Conservation (phyloP, 495 filamentous ascomycete genomes). For the Bathelium albidoporum region DNA sequence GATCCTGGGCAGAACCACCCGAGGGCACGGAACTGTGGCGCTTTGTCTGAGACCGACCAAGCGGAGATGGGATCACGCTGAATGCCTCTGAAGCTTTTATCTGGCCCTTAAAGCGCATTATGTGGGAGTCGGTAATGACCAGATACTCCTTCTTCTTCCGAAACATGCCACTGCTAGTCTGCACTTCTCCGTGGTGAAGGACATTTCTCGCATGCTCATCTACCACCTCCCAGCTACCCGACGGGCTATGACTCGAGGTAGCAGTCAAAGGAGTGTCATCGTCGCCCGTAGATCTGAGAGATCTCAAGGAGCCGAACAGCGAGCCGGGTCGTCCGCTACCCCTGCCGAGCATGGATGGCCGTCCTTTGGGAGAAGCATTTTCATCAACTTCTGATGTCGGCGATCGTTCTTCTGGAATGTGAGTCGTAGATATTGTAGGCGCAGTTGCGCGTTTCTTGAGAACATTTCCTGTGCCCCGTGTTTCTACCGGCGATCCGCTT, state of each 20-base stretch:
- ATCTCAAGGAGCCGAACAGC: conserved; percentile 49
- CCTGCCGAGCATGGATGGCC: conserved; percentile 6
- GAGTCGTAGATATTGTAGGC: conserved; percentile 3
- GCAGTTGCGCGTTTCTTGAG: background rate
- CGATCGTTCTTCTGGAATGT: too few relatives aligned
- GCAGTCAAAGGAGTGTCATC: conserved; percentile 36
- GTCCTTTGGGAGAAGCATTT: conserved; percentile 8
- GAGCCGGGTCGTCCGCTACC: conserved; percentile 37
- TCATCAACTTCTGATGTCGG: too few relatives aligned
- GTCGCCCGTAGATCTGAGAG: conserved; percentile 42
- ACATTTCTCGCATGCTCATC: conserved; percentile 36
- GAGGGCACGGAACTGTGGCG: conserved; percentile 42
- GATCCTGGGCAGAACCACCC: conserved; percentile 51
- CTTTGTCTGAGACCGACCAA: conserved; percentile 12
- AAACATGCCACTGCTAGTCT: conserved; percentile 70
- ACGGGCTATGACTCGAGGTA: conserved; percentile 23
- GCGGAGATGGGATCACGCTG: conserved; percentile 21
- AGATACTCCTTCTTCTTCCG: conserved; percentile 80
- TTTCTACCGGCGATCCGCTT: background rate
- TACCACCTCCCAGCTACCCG: conserved; percentile 20
- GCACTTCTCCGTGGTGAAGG: conserved; percentile 63
- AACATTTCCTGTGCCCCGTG: background rate
- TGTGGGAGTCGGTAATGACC: conserved; percentile 76
- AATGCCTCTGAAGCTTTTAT: conserved; percentile 59
- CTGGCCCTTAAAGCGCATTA: conserved; percentile 72